phyloP scores from a whole-genome alignment of 495 filamentous ascomycete species.

The Hypoxylon lienhwacheense region DNA sequence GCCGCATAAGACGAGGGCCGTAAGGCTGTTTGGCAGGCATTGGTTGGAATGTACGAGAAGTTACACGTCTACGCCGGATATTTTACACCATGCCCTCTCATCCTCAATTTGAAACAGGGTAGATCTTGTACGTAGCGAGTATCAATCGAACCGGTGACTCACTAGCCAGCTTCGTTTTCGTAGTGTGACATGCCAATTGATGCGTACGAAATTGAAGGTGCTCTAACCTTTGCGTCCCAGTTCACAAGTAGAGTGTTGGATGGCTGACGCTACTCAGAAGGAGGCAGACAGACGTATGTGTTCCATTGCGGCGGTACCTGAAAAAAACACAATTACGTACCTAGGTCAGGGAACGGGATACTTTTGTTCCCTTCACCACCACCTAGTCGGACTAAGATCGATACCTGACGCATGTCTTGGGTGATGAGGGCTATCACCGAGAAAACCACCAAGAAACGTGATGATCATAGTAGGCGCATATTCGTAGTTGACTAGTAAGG shows the following conservation, averaged over 20 bases:
- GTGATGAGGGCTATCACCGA: constrained; percentile 3
- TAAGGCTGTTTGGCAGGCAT: constrained; percentile 30
- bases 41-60: constrained; percentile 16
- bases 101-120: constrained; percentile 6
- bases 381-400: constrained; percentile 5
- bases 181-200: constrained; percentile 8
- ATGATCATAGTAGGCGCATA: background rate
- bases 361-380: background rate
- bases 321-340: background rate
- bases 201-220: background rate
- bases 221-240: background rate
- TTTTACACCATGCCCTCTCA: constrained; percentile 1
- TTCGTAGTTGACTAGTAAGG: background rate
- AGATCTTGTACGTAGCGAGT: background rate
- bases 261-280: constrained; percentile 4
- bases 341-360: background rate
- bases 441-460: background rate
- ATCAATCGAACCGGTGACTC: constrained; percentile 5
- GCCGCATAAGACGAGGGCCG: constrained; percentile 21
- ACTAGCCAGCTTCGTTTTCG: constrained; percentile 2
- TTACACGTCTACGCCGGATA: constrained; percentile 6
- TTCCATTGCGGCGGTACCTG: background rate
- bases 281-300: constrained; percentile 4
- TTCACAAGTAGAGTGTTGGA: no score
- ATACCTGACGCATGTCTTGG: constrained; percentile 1